Evolutionary conservation across 2,329 filamentous ascomycete genomes (phyloP).

Genomic region (Capronia epimyces): DNA sequence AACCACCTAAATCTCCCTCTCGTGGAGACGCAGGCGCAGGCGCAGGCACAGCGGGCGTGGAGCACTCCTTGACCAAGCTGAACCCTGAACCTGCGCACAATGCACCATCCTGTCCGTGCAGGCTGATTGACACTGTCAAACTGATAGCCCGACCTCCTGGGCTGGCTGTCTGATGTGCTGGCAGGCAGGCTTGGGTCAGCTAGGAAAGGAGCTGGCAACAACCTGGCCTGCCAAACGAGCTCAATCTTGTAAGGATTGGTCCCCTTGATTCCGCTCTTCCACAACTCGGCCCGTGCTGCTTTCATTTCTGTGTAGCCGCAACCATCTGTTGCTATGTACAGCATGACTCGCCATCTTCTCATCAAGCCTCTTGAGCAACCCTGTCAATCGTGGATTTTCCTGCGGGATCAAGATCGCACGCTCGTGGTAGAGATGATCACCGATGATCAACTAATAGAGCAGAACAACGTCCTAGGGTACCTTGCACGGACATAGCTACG

Average conservation of each 20-base stretch:
- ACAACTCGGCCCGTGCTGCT: conserved; percentile 3
- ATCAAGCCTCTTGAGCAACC: not conserved
- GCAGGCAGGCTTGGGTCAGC: conserved; percentile 7
- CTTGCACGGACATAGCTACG: not conserved
- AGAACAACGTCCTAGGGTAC: not conserved
- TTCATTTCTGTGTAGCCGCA: conserved; percentile 9
- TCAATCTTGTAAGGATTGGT: conserved; percentile 17
- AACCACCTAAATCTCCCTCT: too few relatives aligned
- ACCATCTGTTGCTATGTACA: not conserved
- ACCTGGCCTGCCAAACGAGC: conserved; percentile 7
- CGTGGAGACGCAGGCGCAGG: too few relatives aligned
- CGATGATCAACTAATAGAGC: not conserved
- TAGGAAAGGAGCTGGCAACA: conserved; percentile 7
- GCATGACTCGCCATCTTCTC: not conserved
- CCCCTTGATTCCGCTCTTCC: conserved; percentile 9
- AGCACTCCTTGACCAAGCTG: not conserved
- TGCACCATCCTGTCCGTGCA: not conserved
- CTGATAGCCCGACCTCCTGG: conserved; percentile 2
- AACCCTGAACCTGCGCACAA: not conserved
- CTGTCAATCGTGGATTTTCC: conserved; percentile 1
- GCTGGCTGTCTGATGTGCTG: conserved; percentile 16
- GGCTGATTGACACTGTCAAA: conserved; percentile 4
- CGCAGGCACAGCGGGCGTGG: not conserved
- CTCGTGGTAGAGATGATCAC: not conserved
- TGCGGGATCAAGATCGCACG: not conserved